A percentile compares a stretch with the other conserved stretches of the same genome.
Conservation (phyloP, 108 stramenopile species). For the Nannochloropsis granulata region DNA sequence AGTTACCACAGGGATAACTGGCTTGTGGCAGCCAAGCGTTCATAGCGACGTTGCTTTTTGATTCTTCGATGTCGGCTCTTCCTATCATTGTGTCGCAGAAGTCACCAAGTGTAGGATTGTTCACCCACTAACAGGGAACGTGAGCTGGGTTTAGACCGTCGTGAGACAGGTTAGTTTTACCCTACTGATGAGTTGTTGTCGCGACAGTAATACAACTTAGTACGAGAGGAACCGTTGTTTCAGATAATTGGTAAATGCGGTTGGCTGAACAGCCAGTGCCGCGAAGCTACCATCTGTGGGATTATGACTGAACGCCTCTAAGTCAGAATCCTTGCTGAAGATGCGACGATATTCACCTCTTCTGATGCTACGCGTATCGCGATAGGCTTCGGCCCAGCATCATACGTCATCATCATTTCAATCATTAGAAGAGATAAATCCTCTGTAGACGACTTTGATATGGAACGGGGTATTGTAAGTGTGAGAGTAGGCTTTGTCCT, state of each 20-base stretch:
- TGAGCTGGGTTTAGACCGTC: constrained; percentile 95
- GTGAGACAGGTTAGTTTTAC: constrained; percentile 94
- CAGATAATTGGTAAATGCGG: constrained; percentile 76
- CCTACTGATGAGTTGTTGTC: constrained; percentile 75
- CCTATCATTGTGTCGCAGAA: constrained; percentile 90
- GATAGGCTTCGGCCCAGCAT: constrained; percentile 24
- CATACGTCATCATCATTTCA: constrained; percentile 43
- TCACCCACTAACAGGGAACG: constrained; percentile 90
- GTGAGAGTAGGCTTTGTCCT: constrained; percentile 89
- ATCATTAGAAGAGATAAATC: constrained; percentile 77
- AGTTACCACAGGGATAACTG: constrained; percentile 97
- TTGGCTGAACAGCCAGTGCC: constrained; percentile 49
- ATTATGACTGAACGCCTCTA: constrained; percentile 54
- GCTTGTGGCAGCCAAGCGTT: constrained; percentile 66
- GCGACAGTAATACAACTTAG: constrained; percentile 92
- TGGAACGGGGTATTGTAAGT: constrained; percentile 84
- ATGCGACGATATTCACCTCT: constrained; percentile 32
- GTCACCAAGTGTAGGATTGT: constrained; percentile 91
- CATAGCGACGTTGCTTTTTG: constrained; percentile 68
- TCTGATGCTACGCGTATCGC: constrained; percentile 7
- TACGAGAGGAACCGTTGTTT: constrained; percentile 97
- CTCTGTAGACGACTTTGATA: constrained; percentile 80
- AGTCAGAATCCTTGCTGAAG: constrained; percentile 48
- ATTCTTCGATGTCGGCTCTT: constrained; percentile 81
- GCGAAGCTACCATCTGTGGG: constrained; percentile 50